Percentiles rank a stretch among this genome's conserved stretches.
Conservation (phyloP, 345 rosid genomes). For the Populus pruinosa region DNA sequence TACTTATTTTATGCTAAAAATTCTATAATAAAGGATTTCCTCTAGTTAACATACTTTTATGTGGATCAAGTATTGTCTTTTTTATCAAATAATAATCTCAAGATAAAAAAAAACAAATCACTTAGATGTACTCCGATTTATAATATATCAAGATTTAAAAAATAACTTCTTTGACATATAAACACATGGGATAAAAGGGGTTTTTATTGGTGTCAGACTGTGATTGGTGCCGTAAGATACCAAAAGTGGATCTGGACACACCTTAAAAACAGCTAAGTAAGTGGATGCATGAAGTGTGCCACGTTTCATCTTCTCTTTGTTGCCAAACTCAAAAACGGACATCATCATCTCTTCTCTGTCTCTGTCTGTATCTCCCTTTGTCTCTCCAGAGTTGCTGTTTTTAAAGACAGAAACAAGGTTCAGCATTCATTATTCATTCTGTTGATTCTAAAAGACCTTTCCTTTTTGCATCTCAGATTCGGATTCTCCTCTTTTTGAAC, state of each 20-base stretch:
- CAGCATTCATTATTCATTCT: background rate
- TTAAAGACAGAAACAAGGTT: conserved; percentile 24
- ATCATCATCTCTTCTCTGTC: conserved; percentile 21
- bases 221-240: background rate
- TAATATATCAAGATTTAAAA: too few species aligned
- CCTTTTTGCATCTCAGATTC: conserved; percentile 30
- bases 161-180: too few species aligned
- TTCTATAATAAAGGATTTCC: too few species aligned
- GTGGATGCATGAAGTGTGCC: conserved; percentile 41
- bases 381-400: conserved; percentile 29
- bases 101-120: too few species aligned
- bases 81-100: too few species aligned
- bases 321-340: conserved; percentile 18
- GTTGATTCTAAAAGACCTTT: background rate
- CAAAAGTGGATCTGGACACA: background rate
- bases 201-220: background rate
- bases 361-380: conserved; percentile 32
- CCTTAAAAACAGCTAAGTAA: background rate
- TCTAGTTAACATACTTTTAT: too few species aligned
- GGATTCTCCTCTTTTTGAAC: conserved; percentile 24
- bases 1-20: too few species aligned
- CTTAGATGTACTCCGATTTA: too few species aligned
- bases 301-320: conserved; percentile 47
- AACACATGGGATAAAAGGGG: too few species aligned
- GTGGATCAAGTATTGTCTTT: too few species aligned